Evolutionary conservation across 2,329 filamentous ascomycete genomes (phyloP).

Genomic region (Pseudogymnoascus sp.): DNA sequence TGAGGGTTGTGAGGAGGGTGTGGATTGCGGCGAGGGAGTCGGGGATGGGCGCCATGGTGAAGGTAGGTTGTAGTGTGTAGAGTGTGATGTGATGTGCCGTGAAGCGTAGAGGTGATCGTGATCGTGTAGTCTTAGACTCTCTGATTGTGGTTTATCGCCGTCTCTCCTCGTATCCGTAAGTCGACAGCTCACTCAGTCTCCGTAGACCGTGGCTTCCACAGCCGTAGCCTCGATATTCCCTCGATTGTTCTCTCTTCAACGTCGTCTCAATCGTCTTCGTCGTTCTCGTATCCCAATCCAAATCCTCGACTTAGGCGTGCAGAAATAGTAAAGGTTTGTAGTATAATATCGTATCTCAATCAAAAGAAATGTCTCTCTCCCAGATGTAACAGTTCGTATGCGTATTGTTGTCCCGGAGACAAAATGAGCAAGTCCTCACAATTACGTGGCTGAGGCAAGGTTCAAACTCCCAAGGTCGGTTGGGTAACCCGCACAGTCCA

Average conservation of each 20-base stretch:
- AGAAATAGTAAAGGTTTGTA: background rate
- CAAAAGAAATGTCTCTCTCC: background rate
- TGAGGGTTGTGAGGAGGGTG: conserved; percentile 6
- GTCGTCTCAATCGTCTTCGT: background rate
- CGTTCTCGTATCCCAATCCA: background rate
- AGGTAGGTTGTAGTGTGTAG: background rate
- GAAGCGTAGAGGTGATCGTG: background rate
- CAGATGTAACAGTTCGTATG: background rate
- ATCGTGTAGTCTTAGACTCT: background rate
- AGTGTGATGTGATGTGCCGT: no score
- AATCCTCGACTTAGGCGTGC: background rate
- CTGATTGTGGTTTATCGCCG: background rate
- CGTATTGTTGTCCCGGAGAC: background rate
- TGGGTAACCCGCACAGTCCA: background rate
- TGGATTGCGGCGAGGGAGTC: background rate
- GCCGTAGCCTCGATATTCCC: background rate
- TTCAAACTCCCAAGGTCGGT: background rate
- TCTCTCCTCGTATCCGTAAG: background rate
- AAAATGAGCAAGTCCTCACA: background rate
- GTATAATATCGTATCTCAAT: background rate
- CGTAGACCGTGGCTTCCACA: background rate
- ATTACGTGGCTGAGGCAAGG: background rate
- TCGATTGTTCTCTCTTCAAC: background rate
- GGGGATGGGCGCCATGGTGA: conserved; percentile 10
- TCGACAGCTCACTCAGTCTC: background rate